Evolutionary conservation across 2,329 filamentous ascomycete species (phyloP), one percentile per base, ranked within the genome.

Genomic region (Cladosporium sp.): DNA sequence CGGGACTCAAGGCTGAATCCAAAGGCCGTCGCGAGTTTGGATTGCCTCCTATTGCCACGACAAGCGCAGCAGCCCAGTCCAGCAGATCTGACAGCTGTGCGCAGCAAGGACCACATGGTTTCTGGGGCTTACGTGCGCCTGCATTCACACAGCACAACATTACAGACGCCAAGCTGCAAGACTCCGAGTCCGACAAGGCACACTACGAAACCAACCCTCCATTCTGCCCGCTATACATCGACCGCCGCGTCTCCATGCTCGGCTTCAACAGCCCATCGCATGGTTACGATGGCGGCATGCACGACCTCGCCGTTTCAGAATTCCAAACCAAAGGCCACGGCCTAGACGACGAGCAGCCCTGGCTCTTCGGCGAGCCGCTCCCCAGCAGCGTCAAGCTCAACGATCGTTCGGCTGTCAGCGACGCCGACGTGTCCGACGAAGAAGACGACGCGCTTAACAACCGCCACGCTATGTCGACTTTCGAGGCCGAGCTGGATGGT

Each of bases 211-310:
- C 94, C 1, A 97, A 94, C 74, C 91, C 93, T 5, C 92, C 94
- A 2, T 98, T 97, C 72, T 93, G 97, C 73, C 94, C 95, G 1
- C 97, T 98, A 80, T 94, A 98, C 76, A 95, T 93, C 0, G 93
- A 98, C 74, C 86, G 88, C 63, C 88, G 94, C 3, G 91, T 98
- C 53, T 87, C 85, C n/a, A 82, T 97, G 30, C 91, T 88, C 70
- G 85, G 92, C 49, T 91, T 89, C 74, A 53, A 49, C 30, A 76
- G 77, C 3, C 14, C 48, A 5, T 32, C 23, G 14, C 54, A n/a
- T n/a, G 21, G 43, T 3, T 67, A 61, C 21, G 57, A 62, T 26
- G 43, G 36, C 49, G 68, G 67, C 56, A 67, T 69, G 51, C 66
- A 57, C 62, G 60, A 48, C 54, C 62, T 65, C 18, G 16, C 32